Evolutionary conservation across 345 rosid genomes (phyloP), one percentile per base, ranked within the genome.

Genomic region (Syzygium aromaticum): DNA sequence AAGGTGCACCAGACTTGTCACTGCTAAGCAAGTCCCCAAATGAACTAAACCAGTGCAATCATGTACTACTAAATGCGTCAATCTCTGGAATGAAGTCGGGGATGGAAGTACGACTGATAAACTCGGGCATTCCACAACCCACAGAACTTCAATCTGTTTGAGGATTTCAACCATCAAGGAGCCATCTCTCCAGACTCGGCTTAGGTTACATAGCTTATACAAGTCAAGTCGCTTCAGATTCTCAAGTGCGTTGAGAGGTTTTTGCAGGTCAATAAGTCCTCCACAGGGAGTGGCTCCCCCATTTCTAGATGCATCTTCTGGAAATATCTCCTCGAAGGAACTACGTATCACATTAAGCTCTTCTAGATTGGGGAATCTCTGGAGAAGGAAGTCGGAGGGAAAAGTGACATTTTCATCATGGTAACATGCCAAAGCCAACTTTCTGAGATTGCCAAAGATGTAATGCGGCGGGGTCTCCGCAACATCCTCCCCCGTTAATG

Each of bases 31-130:
- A 64, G 40, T 28, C 11, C 21, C 22, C 5, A 28, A 0, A 28
- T 64, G 40, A 14, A 28, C 40, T 28, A 64, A 7, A 28, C 38
- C 21, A 7, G 0, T 0, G 2, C 77, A 63, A 7, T 28, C 1
- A 2, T 0, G 0, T 14, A 63, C 19, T 0, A 0, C 0, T n/a
- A 63, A 14, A 0, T 0, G 0, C 5, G 0, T 28, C 2, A 63
- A 28, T 6, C 77, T 28, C 0, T n/a, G 21, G 5, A 28, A 63
- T 15, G 77, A 15, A 7, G 0, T 14, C 1, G 1, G 0, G 1
- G 77, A 28, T 63, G 40, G 38, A 63, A 63, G 0, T 2, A 63
- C 3, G 2, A 28, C 15, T 0, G 11, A 15, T 15, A 63, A 63
- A 7, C 40, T 14, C 0, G 21, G 0, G 40, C 77, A 63, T 21